Evolutionary conservation across 2,329 filamentous ascomycete genomes (phyloP), one percentile per base, ranked within the genome.

Genomic region (Exophiala aquamarina): DNA sequence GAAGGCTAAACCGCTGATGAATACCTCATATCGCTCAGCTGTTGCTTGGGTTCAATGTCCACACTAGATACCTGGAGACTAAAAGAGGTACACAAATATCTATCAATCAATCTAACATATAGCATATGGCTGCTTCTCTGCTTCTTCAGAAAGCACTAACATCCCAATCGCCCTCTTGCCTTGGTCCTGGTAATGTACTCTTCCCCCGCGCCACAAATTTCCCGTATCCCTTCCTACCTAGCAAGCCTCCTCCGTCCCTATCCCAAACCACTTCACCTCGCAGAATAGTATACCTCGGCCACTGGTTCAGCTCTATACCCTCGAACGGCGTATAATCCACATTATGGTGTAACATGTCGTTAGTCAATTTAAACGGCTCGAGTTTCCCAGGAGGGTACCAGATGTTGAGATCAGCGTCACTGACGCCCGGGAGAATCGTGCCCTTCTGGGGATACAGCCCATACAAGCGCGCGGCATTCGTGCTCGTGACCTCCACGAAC

Each of bases 301-400:
- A 84, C 47, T 84, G 79, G 20, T 69, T 70, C 32, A 84, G 58
- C n/a, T 59, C 65, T 39, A 69, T 70, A 0, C 80, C 79, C 59
- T 84, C 80, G 55, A 77, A 84, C 0, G 81, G 80, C 7, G 80
- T 82, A 57, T 84, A 82, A 57, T 84, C 80, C 2, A 81, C 74
- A 50, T 78, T 71, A 59, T 84, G 81, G 61, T 84, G 80, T 52
- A 84, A 61, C 64, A 76, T 74, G 6, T 67, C 66, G 56, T 83
- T 81, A 32, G 64, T 75, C 46, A 79, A 49, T 17, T 57, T 62
- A 52, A 78, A 71, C 10, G 67, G 62, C 14, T 73, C 60, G 55
- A 73, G 54, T 43, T 59, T 63, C 2, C 64, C 68, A 1, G 48
- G 64, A 1, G 77, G 76, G 60, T 81, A 78, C 77, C 78, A 83